phyloP scores from a whole-genome alignment of 2,329 filamentous ascomycete species.

The Fusarium foetens region DNA sequence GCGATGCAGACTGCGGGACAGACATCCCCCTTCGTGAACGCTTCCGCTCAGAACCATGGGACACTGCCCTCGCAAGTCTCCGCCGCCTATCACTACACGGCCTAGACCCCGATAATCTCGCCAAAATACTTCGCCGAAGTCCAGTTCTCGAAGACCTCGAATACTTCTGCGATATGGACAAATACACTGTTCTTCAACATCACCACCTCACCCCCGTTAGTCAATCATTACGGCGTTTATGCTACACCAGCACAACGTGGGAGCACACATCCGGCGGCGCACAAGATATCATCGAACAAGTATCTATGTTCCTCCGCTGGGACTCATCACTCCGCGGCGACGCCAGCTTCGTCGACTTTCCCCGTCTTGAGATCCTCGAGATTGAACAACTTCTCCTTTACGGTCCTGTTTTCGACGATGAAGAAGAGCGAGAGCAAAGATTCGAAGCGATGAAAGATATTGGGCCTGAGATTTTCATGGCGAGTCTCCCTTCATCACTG shows the following conservation, averaged over 20 bases:
- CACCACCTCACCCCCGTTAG: constrained; percentile 33
- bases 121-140: constrained; percentile 41
- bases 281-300: constrained; percentile 41
- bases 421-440: constrained; percentile 28
- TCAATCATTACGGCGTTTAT: constrained; percentile 37
- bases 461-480: constrained; percentile 42
- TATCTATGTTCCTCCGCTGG: constrained; percentile 41
- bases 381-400: constrained; percentile 44
- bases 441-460: constrained; percentile 34
- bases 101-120: constrained; percentile 41
- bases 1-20: constrained; percentile 41
- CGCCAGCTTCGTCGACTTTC: constrained; percentile 42
- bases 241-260: constrained; percentile 43
- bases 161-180: constrained; percentile 46
- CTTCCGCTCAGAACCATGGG: constrained; percentile 42
- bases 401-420: constrained; percentile 41
- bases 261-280: constrained; percentile 38
- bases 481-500: constrained; percentile 39
- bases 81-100: constrained; percentile 42
- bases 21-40: constrained; percentile 43
- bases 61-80: constrained; percentile 39
- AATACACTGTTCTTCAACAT: constrained; percentile 43
- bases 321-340: constrained; percentile 40
- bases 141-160: constrained; percentile 42
- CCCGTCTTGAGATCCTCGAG: constrained; percentile 41